phyloP scores from a whole-genome alignment of 2,329 filamentous ascomycete genomes.

The Pyrenochaeta sp. region DNA sequence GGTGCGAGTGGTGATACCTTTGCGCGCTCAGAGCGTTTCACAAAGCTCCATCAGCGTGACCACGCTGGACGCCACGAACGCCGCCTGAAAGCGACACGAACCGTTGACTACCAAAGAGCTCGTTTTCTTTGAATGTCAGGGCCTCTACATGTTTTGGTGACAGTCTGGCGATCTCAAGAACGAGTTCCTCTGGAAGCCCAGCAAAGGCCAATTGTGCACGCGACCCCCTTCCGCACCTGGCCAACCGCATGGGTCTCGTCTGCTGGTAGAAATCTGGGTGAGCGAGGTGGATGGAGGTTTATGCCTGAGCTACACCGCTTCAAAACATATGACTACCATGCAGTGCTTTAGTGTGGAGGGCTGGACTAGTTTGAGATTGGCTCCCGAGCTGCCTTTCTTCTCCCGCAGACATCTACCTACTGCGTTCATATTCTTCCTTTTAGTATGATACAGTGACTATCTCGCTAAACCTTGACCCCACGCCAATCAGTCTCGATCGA shows the following conservation, averaged over 20 bases:
- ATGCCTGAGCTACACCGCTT: conserved; percentile 34
- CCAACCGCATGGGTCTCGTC: conserved; percentile 3
- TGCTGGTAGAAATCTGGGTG: conserved; percentile 1
- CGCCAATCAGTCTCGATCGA: background rate
- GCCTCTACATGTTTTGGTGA: too few relatives aligned
- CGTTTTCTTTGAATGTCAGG: too few relatives aligned
- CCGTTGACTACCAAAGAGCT: background rate
- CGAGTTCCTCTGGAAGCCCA: too few relatives aligned
- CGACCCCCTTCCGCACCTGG: conserved; percentile 21
- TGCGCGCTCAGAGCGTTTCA: background rate
- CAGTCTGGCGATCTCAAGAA: too few relatives aligned
- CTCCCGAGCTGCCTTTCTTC: conserved; percentile 4
- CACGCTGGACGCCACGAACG: background rate
- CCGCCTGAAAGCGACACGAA: too few relatives aligned
- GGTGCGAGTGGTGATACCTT: background rate
- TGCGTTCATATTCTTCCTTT: background rate
- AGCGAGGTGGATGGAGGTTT: conserved; percentile 3
- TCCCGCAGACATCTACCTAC: conserved; percentile 3
- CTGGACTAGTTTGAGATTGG: conserved; percentile 20
- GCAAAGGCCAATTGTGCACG: conserved; percentile 33
- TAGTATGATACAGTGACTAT: background rate
- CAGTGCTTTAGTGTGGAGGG: conserved; percentile 14
- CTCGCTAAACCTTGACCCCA: background rate
- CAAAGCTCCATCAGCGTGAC: background rate
- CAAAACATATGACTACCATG: conserved; percentile 25